Evolutionary conservation across 768 basidiomycete genomes (phyloP), one percentile per base, ranked within the genome.

Genomic region (Mrakia hoshinonis): DNA sequence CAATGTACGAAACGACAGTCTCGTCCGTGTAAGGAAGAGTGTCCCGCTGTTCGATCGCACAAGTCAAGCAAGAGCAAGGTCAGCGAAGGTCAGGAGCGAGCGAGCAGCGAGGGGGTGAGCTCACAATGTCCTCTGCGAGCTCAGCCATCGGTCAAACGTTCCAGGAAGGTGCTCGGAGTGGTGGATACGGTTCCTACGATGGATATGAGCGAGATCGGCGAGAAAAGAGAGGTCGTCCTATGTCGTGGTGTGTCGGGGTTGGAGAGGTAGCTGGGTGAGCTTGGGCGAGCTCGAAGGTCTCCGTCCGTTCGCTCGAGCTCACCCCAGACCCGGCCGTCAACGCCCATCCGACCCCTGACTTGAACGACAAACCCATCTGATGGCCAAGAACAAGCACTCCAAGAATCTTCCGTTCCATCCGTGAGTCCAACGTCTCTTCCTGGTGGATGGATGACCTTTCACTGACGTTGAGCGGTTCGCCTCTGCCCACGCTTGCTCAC

Each of bases 1-100:
- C 83, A 38, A 93, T 84, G 77, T 92, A 93, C 72, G 91, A 88
- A 4, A 92, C 87, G 73, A 92, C 84, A 73, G 90, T 84, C 77
- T 92, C 91, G 76, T 93, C 91, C 1, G 89, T 87, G n/a, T 77
- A 74, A 15, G 78, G 77, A 54, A 81, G 80, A 22, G 78, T 77
- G 0, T 24, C 67, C 39, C 70, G 36, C 69, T 70, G 26, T 1
- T 4, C 46, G 51, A 34, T 29, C 12, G 36, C 3, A 22, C 24
- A 34, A 38, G 24, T 36, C 3, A 29, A 34, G n/a, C 36, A n/a
- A 39, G 3, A 34, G 6, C 24, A 15, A 31, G 66, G 31, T 52
- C 52, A 47, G 46, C 43, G 38, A 47, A 31, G 31, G 26, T 26
- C 26, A 9, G 24, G 55, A 11, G 18, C 18, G 34, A 9, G 68